Conservation (phyloP, 2,329 filamentous ascomycete genomes). For the Ceratocystis destructans region DNA sequence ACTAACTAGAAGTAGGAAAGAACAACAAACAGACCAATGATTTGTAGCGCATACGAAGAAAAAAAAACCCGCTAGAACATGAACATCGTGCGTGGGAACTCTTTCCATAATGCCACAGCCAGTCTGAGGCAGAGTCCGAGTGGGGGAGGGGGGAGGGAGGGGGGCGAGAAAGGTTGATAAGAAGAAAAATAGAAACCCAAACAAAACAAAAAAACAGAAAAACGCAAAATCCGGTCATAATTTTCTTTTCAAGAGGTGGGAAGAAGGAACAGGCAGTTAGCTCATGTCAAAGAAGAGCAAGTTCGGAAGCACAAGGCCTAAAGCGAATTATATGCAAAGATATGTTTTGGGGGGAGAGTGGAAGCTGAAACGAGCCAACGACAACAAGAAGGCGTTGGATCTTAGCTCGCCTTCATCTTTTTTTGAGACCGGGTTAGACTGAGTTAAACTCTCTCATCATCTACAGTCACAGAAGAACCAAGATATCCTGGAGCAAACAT, state of each 20-base stretch:
- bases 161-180: not conserved
- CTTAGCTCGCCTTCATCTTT: not conserved
- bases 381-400: not conserved
- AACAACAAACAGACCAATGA: not conserved
- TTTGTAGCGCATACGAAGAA: not conserved
- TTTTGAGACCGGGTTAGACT: not conserved
- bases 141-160: not conserved
- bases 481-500: slow-evolving; percentile 35
- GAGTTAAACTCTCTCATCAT: slow-evolving; percentile 29
- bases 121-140: not conserved
- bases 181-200: not conserved
- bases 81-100: slow-evolving; percentile 3
- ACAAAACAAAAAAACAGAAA: not conserved
- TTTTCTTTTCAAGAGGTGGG: not conserved
- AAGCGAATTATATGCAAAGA: slow-evolving; percentile 16
- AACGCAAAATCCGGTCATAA: not conserved
- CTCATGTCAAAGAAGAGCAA: slow-evolving; percentile 7
- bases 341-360: slow-evolving; percentile 9
- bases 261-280: not conserved
- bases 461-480: slow-evolving; percentile 38
- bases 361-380: not conserved
- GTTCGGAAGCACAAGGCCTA: not conserved
- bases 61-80: slow-evolving; percentile 7
- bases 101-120: slow-evolving; percentile 5
- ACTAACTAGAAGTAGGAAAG: not conserved